A percentile compares a stretch with the other conserved stretches of the same genome.
phyloP scores from a whole-genome alignment of 2,329 filamentous ascomycete genomes.

The Pestalotiopsis sp. region DNA sequence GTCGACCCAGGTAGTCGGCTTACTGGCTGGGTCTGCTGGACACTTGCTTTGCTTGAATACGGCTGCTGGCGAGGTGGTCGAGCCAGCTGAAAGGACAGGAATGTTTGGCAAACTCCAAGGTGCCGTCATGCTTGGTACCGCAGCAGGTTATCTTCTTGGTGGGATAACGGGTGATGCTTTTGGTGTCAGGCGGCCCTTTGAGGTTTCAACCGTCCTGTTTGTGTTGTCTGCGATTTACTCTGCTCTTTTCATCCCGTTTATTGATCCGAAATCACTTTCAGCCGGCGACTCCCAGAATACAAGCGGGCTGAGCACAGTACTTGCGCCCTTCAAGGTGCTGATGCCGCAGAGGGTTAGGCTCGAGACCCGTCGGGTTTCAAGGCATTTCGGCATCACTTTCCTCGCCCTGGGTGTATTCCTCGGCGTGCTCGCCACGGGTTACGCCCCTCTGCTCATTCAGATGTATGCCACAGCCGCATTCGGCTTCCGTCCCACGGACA shows the following conservation, averaged over 20 bases:
- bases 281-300: slow-evolving; percentile 22
- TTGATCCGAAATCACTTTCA: slow-evolving; percentile 15
- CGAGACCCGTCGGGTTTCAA: slow-evolving; percentile 48
- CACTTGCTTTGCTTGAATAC: slow-evolving; percentile 72
- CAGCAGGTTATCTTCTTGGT: slow-evolving; percentile 64
- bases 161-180: slow-evolving; percentile 66
- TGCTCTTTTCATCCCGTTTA: slow-evolving; percentile 42
- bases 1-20: slow-evolving; percentile 66
- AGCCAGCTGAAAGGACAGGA: slow-evolving; percentile 60
- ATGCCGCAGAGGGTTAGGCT: slow-evolving; percentile 58
- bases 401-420: slow-evolving; percentile 68
- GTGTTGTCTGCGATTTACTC: slow-evolving; percentile 45
- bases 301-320: slow-evolving; percentile 53
- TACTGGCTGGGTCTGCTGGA: slow-evolving; percentile 69
- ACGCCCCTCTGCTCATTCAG: slow-evolving; percentile 62
- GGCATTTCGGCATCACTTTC: slow-evolving; percentile 64
- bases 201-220: slow-evolving; percentile 63
- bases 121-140: slow-evolving; percentile 67
- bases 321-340: slow-evolving; percentile 66
- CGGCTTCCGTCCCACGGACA: slow-evolving; percentile 51
- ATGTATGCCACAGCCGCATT: slow-evolving; percentile 57
- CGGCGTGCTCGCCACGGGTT: slow-evolving; percentile 69
- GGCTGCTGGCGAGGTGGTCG: slow-evolving; percentile 66
- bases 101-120: slow-evolving; percentile 67
- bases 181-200: slow-evolving; percentile 66